Conservation (phyloP, 2,329 filamentous ascomycete genomes). For the Phyllosticta capitalensis region DNA sequence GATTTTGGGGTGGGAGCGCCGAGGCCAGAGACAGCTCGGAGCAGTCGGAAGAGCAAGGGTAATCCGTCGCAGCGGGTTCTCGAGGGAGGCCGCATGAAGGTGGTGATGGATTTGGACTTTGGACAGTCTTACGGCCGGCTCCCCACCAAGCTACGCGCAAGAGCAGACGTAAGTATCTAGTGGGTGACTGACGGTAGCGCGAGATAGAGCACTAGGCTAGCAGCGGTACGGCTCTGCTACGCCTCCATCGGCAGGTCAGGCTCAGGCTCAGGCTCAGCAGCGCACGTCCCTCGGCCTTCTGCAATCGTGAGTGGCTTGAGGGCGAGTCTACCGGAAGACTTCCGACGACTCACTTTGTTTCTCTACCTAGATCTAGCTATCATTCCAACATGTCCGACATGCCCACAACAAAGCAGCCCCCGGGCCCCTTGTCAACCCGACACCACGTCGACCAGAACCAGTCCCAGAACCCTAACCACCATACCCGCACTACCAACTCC, state of each 20-base stretch:
- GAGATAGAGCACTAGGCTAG: background rate
- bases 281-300: background rate
- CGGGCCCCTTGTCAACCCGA: background rate
- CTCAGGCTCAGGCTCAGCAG: no score
- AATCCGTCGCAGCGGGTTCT: background rate
- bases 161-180: background rate
- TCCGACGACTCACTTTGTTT: no score
- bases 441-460: background rate
- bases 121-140: background rate
- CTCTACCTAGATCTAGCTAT: no score
- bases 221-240: no score
- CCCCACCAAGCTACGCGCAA: background rate
- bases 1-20: background rate
- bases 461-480: background rate
- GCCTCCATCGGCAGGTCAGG: no score
- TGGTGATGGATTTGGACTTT: background rate
- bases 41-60: slow-evolving; percentile 6
- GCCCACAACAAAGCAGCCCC: background rate
- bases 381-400: background rate
- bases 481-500: background rate
- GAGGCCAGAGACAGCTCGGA: background rate
- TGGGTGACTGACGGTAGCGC: background rate
- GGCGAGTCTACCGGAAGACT: no score
- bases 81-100: background rate
- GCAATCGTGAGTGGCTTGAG: background rate